A percentile compares a stretch with the other conserved stretches of the same genome.
phyloP scores from a whole-genome alignment of 805 yeast genomes.

The Starmerella cellae region DNA sequence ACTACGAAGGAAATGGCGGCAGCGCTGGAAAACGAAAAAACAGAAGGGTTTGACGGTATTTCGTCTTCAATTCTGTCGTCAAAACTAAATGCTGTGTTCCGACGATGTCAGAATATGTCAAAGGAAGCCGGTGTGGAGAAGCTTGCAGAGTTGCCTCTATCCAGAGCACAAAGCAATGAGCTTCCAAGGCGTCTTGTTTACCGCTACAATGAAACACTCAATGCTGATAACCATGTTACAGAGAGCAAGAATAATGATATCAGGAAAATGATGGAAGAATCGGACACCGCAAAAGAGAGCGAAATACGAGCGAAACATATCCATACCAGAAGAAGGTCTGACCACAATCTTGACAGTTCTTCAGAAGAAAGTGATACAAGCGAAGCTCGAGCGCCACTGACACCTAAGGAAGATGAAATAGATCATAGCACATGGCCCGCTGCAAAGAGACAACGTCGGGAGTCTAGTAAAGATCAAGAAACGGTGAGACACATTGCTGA shows the following conservation, averaged over 20 bases:
- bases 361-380: neutral
- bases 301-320: neutral
- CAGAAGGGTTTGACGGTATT: conserved; percentile 18
- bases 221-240: neutral
- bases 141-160: conserved; percentile 22
- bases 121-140: conserved; percentile 14
- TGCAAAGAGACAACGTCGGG: neutral
- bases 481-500: neutral
- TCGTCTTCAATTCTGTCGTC: conserved; percentile 27
- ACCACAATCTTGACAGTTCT: too few species aligned
- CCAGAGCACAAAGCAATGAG: conserved; percentile 22
- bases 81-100: conserved; percentile 25
- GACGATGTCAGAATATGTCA: conserved; percentile 23
- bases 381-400: conserved; percentile 2
- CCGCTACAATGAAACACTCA: conserved; percentile 19
- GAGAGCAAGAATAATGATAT: neutral
- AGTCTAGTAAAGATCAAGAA: neutral
- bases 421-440: neutral
- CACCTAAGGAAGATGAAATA: neutral
- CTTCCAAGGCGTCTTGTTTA: conserved; percentile 25
- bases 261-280: neutral
- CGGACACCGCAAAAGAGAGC: neutral
- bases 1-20: conserved; percentile 25
- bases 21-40: conserved; percentile 15
- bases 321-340: conserved; percentile 1